Evolutionary conservation across 306 rosid genomes (phyloP).

Genomic region (Benincasa hispida): DNA sequence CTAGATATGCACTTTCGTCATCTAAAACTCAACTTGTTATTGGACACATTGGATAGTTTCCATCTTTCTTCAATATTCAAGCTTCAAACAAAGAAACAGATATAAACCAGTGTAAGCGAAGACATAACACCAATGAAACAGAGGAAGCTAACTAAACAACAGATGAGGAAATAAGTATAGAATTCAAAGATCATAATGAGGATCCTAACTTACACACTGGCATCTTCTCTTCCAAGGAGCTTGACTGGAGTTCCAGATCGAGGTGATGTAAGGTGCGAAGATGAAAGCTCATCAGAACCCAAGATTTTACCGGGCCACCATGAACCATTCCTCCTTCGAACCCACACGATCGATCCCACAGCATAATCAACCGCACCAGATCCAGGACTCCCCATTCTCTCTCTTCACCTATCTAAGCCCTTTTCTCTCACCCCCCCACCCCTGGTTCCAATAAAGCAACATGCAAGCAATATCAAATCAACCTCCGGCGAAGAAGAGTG

Average conservation of each 20-base stretch:
- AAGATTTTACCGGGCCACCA: constrained; percentile 64
- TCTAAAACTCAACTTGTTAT: constrained; percentile 2
- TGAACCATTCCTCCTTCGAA: constrained; percentile 50
- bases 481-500: constrained; percentile 35
- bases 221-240: constrained; percentile 59
- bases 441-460: not conserved
- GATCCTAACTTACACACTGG: constrained; percentile 43
- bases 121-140: not conserved
- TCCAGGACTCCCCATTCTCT: constrained; percentile 34
- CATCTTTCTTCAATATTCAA: not conserved
- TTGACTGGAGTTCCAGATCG: constrained; percentile 59
- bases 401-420: not conserved
- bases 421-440: not conserved
- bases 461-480: constrained; percentile 6
- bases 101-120: not conserved
- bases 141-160: not conserved
- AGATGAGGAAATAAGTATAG: not conserved
- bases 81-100: not conserved
- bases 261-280: constrained; percentile 51
- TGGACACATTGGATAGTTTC: not conserved
- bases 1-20: not conserved
- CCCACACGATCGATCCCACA: constrained; percentile 58
- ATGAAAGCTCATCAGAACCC: constrained; percentile 43
- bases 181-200: not conserved
- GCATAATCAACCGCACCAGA: constrained; percentile 31